Conservation (phyloP, 345 rosid species). For the Gossypium bickii region DNA sequence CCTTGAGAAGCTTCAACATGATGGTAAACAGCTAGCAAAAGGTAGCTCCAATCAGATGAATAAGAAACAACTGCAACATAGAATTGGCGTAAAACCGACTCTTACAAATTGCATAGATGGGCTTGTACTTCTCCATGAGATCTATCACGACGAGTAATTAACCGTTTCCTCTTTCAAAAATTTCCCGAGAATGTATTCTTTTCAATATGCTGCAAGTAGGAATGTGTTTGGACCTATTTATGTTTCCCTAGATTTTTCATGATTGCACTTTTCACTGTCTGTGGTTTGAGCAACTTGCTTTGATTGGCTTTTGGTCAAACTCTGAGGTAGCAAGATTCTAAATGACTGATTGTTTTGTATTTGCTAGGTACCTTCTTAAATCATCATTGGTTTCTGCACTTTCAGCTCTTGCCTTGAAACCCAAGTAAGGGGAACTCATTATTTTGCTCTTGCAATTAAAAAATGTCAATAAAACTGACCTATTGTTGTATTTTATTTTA, state of each 20-base stretch:
- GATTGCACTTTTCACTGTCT: neutral
- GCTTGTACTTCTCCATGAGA: constrained; percentile 55
- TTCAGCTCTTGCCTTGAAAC: constrained; percentile 48
- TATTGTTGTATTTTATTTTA: neutral
- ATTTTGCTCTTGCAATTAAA: constrained; percentile 3
- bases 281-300: neutral
- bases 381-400: constrained; percentile 66
- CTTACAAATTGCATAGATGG: constrained; percentile 71
- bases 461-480: neutral
- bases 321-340: neutral
- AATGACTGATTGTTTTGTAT: neutral
- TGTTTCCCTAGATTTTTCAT: neutral
- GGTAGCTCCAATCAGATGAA: constrained; percentile 40
- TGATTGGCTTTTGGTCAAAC: neutral
- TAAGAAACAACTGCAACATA: constrained; percentile 42
- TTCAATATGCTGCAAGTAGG: neutral
- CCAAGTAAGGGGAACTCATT: constrained; percentile 39
- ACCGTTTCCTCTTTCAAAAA: neutral
- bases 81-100: constrained; percentile 67
- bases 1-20: constrained; percentile 50
- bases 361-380: constrained; percentile 57
- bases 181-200: neutral
- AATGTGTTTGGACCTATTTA: neutral
- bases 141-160: constrained; percentile 70
- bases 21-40: constrained; percentile 49